Evolutionary conservation across 2,329 filamentous ascomycete species (phyloP).

Genomic region (Elsinoe perseae): DNA sequence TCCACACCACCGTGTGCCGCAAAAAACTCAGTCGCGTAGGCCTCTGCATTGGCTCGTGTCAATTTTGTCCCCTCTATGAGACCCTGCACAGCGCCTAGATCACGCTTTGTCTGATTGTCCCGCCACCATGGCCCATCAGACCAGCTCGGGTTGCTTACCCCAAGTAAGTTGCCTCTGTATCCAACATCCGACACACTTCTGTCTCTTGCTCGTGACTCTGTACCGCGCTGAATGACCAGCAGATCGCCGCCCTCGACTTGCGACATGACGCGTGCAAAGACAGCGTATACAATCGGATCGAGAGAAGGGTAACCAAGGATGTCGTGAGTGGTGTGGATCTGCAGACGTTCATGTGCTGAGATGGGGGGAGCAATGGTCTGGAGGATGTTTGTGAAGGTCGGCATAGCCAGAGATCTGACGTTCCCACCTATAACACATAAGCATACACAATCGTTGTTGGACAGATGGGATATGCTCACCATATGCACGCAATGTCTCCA

Average conservation of each 20-base stretch:
- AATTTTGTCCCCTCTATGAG: slow-evolving; percentile 84
- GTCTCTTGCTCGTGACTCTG: slow-evolving; percentile 61
- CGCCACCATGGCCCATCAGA: slow-evolving; percentile 97
- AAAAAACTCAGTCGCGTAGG: slow-evolving; percentile 81
- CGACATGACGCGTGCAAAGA: slow-evolving; percentile 95
- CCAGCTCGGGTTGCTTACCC: slow-evolving; percentile 58
- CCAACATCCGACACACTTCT: slow-evolving; percentile 55
- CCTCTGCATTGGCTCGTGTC: slow-evolving; percentile 78
- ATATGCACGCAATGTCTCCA: slow-evolving; percentile 65
- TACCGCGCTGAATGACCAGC: slow-evolving; percentile 85
- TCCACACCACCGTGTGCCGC: slow-evolving; percentile 68
- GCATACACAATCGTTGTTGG: slow-evolving; percentile 9
- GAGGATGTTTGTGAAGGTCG: slow-evolving; percentile 89
- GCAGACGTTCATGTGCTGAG: slow-evolving; percentile 88
- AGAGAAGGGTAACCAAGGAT: slow-evolving; percentile 89
- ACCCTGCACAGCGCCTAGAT: slow-evolving; percentile 72
- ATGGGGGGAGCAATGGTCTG: slow-evolving; percentile 95
- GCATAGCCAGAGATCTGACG: slow-evolving; percentile 74
- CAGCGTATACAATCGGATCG: slow-evolving; percentile 82
- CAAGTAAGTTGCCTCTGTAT: slow-evolving; percentile 41
- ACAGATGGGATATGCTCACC: slow-evolving; percentile 49
- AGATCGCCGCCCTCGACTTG: slow-evolving; percentile 96
- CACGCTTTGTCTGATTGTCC: slow-evolving; percentile 54
- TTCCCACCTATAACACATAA: slow-evolving; percentile 61
- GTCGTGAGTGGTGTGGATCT: slow-evolving; percentile 96